Conservation (phyloP, 1,139 yeast species). For the Taphrina wiesneri region DNA sequence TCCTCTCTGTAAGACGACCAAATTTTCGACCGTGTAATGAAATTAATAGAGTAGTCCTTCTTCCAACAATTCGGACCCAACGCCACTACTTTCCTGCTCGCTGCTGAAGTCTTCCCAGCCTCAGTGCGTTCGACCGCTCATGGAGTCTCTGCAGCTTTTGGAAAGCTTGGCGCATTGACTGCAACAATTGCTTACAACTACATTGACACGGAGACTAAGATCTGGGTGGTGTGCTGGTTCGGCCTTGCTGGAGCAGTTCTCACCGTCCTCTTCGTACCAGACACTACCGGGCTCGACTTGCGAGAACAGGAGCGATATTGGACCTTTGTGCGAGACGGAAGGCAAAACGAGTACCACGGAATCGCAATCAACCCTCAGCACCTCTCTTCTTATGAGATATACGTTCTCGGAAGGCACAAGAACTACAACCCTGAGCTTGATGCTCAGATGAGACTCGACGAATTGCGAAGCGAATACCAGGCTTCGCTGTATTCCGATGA, state of each 20-base stretch:
- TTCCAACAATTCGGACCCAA: constrained; percentile 69
- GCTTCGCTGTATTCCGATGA: constrained; percentile 35
- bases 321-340: constrained; percentile 46
- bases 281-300: constrained; percentile 48
- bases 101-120: constrained; percentile 60
- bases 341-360: constrained; percentile 48
- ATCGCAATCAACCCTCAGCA: constrained; percentile 47
- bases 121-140: constrained; percentile 61
- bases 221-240: constrained; percentile 49
- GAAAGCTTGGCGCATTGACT: constrained; percentile 59
- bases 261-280: constrained; percentile 47
- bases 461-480: constrained; percentile 48
- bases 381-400: constrained; percentile 47
- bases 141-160: constrained; percentile 58
- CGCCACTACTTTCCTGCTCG: constrained; percentile 56
- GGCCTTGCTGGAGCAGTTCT: constrained; percentile 47
- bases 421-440: constrained; percentile 47
- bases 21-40: neutral
- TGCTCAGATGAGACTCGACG: constrained; percentile 48
- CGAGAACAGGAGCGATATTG: constrained; percentile 49
- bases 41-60: constrained; percentile 49
- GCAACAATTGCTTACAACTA: constrained; percentile 51
- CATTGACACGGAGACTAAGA: constrained; percentile 45
- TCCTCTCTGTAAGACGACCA: constrained; percentile 47
- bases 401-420: constrained; percentile 44